Conservation (phyloP, 805 yeast genomes). For the Naumovozyma baii region DNA sequence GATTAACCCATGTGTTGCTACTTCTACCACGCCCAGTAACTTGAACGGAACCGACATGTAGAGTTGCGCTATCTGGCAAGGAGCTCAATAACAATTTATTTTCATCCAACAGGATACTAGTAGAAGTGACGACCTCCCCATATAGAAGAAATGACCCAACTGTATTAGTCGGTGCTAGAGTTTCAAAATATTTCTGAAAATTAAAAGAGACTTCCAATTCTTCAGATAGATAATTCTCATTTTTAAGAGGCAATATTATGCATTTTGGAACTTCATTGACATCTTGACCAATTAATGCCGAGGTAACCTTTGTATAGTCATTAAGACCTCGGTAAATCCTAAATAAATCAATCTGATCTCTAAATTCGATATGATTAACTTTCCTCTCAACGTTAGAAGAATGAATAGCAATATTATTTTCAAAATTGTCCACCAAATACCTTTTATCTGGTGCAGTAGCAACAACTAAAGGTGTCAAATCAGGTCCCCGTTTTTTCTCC, state of each 20-base stretch:
- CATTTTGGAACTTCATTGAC: conserved; percentile 50
- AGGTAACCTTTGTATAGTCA: conserved; percentile 8
- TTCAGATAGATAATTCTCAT: conserved; percentile 35
- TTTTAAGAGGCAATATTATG: conserved; percentile 34
- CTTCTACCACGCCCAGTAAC: conserved; percentile 91
- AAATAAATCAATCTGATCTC: conserved; percentile 25
- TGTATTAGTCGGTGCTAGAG: conserved; percentile 26
- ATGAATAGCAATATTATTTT: conserved; percentile 6
- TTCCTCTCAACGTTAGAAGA: conserved; percentile 29
- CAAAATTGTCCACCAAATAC: conserved; percentile 9
- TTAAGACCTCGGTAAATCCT: conserved; percentile 17
- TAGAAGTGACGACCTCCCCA: conserved; percentile 86
- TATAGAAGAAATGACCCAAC: conserved; percentile 63
- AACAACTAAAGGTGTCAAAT: conserved; percentile 56
- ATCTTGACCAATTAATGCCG: conserved; percentile 32
- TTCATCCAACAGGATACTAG: conserved; percentile 66
- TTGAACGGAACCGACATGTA: conserved; percentile 65
- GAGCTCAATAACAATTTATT: conserved; percentile 52
- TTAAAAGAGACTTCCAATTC: conserved; percentile 52
- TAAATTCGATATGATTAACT: conserved; percentile 36
- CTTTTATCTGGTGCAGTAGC: conserved; percentile 19
- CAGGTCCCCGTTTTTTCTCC: conserved; percentile 44
- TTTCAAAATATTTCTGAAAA: conserved; percentile 42
- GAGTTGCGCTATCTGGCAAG: conserved; percentile 28
- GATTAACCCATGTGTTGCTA: conserved; percentile 91